These are phyloP conservation scores for Thinopyrum elongatum DNA, from an alignment of 176 grass and related monocot genomes.

Conservation along the genomic window DNA sequence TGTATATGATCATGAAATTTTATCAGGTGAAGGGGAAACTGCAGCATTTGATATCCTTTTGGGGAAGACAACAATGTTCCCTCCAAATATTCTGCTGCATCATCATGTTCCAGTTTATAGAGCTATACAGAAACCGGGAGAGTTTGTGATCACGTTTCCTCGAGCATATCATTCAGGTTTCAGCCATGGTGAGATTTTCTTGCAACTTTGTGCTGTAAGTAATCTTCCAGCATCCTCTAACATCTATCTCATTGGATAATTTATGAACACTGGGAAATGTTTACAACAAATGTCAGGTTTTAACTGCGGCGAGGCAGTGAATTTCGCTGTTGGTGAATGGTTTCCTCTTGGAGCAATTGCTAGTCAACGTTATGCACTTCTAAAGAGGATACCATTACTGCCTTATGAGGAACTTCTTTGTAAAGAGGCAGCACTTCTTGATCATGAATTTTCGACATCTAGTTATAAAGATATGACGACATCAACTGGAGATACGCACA, in stretches of 20 bases:
- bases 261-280: slow-evolving; percentile 4
- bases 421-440: slow-evolving; percentile 59
- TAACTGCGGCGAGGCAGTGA: slow-evolving; percentile 94
- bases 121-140: slow-evolving; percentile 90
- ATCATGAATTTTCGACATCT: slow-evolving; percentile 31
- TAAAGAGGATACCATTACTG: slow-evolving; percentile 74
- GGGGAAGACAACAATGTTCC: slow-evolving; percentile 97
- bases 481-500: slow-evolving; percentile 30
- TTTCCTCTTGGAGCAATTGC: slow-evolving; percentile 78
- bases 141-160: slow-evolving; percentile 93
- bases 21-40: slow-evolving; percentile 71
- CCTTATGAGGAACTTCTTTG: slow-evolving; percentile 95
- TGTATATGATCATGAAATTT: slow-evolving; percentile 80
- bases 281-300: slow-evolving; percentile 49
- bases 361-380: slow-evolving; percentile 80
- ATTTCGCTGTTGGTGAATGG: slow-evolving; percentile 85
- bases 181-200: slow-evolving; percentile 68
- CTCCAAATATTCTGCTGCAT: slow-evolving; percentile 82
- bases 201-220: background rate
- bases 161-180: slow-evolving; percentile 95
- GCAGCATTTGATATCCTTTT: slow-evolving; percentile 94
- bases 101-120: slow-evolving; percentile 82
- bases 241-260: slow-evolving; percentile 14
- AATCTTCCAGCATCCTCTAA: slow-evolving; percentile 14
- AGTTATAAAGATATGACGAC: slow-evolving; percentile 4